phyloP scores from a whole-genome alignment of 768 basidiomycete genomes.

The Leccinum incarnatum region DNA sequence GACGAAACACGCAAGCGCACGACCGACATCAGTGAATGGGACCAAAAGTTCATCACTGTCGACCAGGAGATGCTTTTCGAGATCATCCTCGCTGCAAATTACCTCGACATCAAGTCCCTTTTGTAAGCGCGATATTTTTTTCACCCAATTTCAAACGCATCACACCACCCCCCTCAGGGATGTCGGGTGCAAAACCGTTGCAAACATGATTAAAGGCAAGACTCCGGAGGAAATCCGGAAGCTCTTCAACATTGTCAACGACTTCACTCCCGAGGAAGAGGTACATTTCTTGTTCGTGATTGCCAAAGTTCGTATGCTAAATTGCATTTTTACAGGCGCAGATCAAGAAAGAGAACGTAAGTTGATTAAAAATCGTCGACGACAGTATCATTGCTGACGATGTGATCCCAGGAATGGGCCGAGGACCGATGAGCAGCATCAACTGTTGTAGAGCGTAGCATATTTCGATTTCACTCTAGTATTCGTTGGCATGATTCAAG shows the following conservation, averaged over 20 bases:
- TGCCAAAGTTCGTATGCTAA: conserved; percentile 6
- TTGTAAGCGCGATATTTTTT: conserved; percentile 55
- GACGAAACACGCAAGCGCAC: conserved; percentile 97
- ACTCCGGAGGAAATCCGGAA: conserved; percentile 99
- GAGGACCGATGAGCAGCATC: conserved; percentile 69
- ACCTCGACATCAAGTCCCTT: conserved; percentile 98
- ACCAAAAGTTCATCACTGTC: conserved; percentile 96
- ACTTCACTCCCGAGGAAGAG: conserved; percentile 99
- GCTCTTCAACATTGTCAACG: conserved; percentile 95
- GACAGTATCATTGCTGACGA: conserved; percentile 16
- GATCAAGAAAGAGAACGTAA: conserved; percentile 99
- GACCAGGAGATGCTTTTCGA: conserved; percentile 99
- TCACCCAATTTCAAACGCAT: conserved; percentile 1
- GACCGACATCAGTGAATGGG: conserved; percentile 99
- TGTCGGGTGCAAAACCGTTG: conserved; percentile 97
- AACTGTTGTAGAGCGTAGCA: conserved; percentile 23
- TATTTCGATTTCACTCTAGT: conserved; percentile 24
- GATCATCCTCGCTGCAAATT: conserved; percentile 99
- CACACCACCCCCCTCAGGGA: conserved; percentile 56
- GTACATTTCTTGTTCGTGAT: conserved; percentile 39
- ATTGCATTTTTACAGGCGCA: conserved; percentile 58
- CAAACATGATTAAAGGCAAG: conserved; percentile 99
- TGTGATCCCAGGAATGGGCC: conserved; percentile 74
- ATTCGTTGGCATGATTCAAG: conserved; percentile 14
- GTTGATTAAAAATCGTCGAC: conserved; percentile 28